A percentile compares a stretch with the other conserved stretches of the same genome.
These are phyloP conservation scores for Lagenidium giganteum DNA, from an alignment of 352 stramenopile genomes.

Conservation along the genomic window DNA sequence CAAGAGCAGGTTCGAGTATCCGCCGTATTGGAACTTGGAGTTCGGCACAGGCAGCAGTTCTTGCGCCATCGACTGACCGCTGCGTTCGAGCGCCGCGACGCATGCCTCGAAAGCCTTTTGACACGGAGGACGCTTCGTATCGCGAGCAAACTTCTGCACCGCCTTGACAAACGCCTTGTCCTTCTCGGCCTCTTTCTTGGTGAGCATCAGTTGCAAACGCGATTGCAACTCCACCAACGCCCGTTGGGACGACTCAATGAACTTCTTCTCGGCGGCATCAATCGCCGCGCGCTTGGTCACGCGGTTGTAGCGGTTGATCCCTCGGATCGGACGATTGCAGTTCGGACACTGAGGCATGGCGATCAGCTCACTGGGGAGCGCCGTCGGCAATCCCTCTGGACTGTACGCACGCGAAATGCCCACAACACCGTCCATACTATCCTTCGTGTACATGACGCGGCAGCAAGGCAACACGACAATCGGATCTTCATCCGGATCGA, in stretches of 20 bases:
- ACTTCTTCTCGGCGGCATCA: conserved; percentile 40
- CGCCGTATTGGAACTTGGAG: conserved; percentile 22
- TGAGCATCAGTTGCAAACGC: conserved; percentile 13
- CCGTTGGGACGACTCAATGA: conserved; percentile 25
- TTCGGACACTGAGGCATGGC: conserved; percentile 35
- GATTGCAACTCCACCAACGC: conserved; percentile 17
- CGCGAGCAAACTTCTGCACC: conserved; percentile 14
- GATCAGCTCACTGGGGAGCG: conserved; percentile 20
- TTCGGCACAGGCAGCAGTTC: conserved; percentile 23
- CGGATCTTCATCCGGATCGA: conserved; percentile 60
- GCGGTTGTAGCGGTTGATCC: conserved; percentile 34
- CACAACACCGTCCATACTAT: conserved; percentile 69
- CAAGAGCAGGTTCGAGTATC: conserved; percentile 24
- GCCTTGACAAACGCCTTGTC: conserved; percentile 17
- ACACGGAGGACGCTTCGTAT: conserved; percentile 20
- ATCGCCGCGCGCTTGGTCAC: conserved; percentile 35
- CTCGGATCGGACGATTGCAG: conserved; percentile 34
- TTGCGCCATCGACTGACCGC: conserved; percentile 17
- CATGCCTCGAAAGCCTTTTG: conserved; percentile 30
- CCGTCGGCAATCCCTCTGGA: conserved; percentile 12
- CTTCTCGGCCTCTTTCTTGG: conserved; percentile 5
- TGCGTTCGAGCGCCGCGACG: conserved; percentile 20
- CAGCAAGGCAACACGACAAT: conserved; percentile 65
- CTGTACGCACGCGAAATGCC: conserved; percentile 27
- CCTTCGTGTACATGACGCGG: conserved; percentile 55